A percentile compares a stretch with the other conserved stretches of the same genome.
These are phyloP conservation scores for Pseudocercospora eumusae DNA, from an alignment of 2,329 filamentous ascomycete species.

Conservation along the genomic window DNA sequence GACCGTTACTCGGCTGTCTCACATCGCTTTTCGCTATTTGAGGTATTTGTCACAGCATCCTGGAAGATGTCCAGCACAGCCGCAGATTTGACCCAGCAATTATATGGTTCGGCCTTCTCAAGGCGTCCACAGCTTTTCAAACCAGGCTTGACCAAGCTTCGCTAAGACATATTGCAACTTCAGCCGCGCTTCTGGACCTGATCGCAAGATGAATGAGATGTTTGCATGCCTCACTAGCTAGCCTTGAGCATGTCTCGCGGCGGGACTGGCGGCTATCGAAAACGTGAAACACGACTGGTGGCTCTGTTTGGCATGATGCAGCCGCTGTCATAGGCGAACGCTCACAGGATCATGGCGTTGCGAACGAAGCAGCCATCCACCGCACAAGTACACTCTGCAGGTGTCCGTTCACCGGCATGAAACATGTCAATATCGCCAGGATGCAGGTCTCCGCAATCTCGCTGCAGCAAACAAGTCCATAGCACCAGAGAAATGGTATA, in stretches of 20 bases:
- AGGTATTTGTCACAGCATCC: conserved; percentile 2
- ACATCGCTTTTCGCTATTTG: background rate
- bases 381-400: background rate
- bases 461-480: background rate
- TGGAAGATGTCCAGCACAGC: background rate
- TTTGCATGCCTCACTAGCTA: background rate
- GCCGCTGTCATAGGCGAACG: background rate
- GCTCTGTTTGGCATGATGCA: background rate
- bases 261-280: conserved; percentile 1
- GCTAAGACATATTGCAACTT: background rate
- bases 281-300: conserved; percentile 2
- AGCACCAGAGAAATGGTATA: background rate
- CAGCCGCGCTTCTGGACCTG: background rate
- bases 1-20: background rate
- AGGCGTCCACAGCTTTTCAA: background rate
- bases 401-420: background rate
- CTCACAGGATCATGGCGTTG: background rate
- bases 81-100: background rate
- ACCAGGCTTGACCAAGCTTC: conserved; percentile 1
- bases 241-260: background rate
- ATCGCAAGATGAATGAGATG: background rate
- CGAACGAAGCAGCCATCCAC: conserved; percentile 1
- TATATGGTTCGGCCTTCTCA: background rate
- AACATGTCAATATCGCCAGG: conserved; percentile 1
- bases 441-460: background rate